Evolutionary conservation across 805 yeast species (phyloP).

Genomic region (Teunomyces gatunensis): DNA sequence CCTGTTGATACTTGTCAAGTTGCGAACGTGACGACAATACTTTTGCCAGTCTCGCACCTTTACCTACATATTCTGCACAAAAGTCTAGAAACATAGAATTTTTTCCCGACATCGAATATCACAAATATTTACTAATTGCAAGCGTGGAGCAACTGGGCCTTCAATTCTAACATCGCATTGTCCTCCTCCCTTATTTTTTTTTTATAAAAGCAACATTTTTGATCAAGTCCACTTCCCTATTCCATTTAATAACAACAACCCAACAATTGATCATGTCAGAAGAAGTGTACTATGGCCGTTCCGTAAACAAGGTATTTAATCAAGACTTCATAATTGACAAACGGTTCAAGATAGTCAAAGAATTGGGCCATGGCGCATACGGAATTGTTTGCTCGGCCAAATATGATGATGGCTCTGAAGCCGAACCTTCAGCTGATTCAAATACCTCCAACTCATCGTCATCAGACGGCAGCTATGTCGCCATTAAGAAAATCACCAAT

Average conservation of each 20-base stretch:
- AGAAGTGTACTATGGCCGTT: conserved; percentile 26
- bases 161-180: neutral
- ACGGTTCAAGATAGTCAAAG: conserved; percentile 84
- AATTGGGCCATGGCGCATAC: conserved; percentile 96
- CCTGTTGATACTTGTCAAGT: neutral
- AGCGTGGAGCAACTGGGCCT: neutral
- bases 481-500: conserved; percentile 94
- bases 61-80: neutral
- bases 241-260: neutral
- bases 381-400: conserved; percentile 95
- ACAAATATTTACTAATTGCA: neutral
- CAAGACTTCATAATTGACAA: conserved; percentile 93
- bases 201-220: neutral
- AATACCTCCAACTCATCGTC: conserved; percentile 11
- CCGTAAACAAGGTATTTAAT: conserved; percentile 47
- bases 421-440: conserved; percentile 4
- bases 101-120: neutral
- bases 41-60: neutral
- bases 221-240: neutral
- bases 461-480: conserved; percentile 53
- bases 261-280: conserved; percentile 1
- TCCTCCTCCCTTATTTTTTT: neutral
- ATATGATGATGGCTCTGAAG: conserved; percentile 67
- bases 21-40: neutral
- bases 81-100: neutral